Base-by-base conservation (phyloP, 2,329 filamentous ascomycete genomes). In the Scleromitrula shiraiana region DNA sequence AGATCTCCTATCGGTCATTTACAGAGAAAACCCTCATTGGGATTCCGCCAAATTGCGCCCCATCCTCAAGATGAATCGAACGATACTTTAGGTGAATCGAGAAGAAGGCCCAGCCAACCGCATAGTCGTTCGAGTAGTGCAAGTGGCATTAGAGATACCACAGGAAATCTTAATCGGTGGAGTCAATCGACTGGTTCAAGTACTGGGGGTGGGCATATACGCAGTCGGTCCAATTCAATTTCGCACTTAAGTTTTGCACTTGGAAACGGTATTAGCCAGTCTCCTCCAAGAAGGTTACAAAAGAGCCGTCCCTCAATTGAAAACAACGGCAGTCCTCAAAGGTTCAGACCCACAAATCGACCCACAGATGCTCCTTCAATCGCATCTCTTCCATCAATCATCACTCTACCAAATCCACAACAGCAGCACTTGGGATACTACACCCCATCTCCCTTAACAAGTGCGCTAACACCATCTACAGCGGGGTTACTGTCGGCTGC, bases 121-220 rank as follows among this genome's bases (percentile, higher is more conserved):
- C 47, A 50, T 35, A 46, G 26, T 26, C 47, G 41, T 22, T 50
- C 47, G 19, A 46, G 33, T 46, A 50, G 47, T 37, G 22, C 41
- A 14, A 41, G 41, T 29, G 47, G 47, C 24, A 22, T 35, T 5
- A 35, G 19, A 39, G 71, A 75, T 49, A 64, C 67, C 37, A 67
- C 72, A 33, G 71, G 69, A 59, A 71, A 70, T 53, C 66, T 73
- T 51, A 73, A 77, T 58, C 70, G 73, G 58, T 76, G 73, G 73
- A 76, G 74, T 35, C 65, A 68, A 17, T 78, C 75, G 12, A 75
- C 74, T 42, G 61, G 65, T 7, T 77, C 74, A 35, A 77, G 70
- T 51, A 69, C 66, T 53, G 64, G 67, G 32, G 41, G 19, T 3
- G 17, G 33, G 27, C 47, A 39, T 43, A 50, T 22, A 15, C 41